phyloP scores from a whole-genome alignment of 2,329 filamentous ascomycete species.

The Ceratocystis destructans region DNA sequence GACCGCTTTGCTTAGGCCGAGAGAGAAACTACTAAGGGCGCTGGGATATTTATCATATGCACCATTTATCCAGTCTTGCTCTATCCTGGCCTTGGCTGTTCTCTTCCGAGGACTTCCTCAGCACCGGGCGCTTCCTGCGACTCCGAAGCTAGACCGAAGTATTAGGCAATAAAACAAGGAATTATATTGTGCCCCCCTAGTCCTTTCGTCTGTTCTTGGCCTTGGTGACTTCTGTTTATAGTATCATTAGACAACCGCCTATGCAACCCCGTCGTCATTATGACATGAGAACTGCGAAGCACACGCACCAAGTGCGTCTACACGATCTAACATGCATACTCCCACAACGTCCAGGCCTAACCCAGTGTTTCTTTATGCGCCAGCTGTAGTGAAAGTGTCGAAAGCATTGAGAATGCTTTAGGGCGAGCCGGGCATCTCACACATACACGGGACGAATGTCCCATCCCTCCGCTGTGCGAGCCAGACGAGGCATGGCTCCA shows the following conservation, averaged over 20 bases:
- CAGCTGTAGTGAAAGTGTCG: background rate
- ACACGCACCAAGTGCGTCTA: background rate
- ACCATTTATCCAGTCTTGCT: background rate
- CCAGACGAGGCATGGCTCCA: background rate
- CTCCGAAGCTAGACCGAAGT: background rate
- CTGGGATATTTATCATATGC: background rate
- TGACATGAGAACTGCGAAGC: background rate
- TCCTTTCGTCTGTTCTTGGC: background rate
- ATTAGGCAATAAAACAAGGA: background rate
- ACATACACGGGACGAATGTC: background rate
- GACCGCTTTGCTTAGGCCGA: background rate
- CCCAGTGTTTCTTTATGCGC: background rate
- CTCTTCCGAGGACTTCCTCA: background rate
- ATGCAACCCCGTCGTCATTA: conserved; percentile 4
- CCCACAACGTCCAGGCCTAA: background rate
- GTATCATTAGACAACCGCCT: background rate
- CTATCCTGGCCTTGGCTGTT: background rate
- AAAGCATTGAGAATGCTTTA: background rate
- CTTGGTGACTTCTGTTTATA: background rate
- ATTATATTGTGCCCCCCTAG: background rate
- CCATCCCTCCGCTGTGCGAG: background rate
- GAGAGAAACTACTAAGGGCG: background rate
- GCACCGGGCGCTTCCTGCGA: background rate
- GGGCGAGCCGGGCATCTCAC: background rate
- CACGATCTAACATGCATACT: background rate